Conservation (phyloP, 495 filamentous ascomycete species). For the Parmelia sp. region DNA sequence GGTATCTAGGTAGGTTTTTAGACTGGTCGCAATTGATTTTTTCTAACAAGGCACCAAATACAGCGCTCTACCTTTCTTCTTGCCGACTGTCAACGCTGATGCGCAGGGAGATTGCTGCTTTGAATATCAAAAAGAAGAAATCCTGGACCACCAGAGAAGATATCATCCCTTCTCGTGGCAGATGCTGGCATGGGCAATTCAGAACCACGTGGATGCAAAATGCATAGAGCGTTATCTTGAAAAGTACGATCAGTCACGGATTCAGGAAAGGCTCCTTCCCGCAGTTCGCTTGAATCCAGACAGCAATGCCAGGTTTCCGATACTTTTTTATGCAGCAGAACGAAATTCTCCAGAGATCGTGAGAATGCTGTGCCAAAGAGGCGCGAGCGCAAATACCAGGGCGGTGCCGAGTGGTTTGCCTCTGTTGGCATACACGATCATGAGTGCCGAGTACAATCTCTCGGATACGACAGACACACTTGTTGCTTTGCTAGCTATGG, state of each 20-base stretch:
- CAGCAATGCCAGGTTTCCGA: too few relatives aligned
- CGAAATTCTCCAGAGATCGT: conserved; percentile 20
- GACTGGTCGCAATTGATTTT: too few relatives aligned
- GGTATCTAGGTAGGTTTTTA: too few relatives aligned
- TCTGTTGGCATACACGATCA: conserved; percentile 16
- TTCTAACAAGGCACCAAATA: too few relatives aligned
- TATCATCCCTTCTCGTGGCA: too few relatives aligned
- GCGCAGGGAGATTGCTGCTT: too few relatives aligned
- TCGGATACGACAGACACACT: conserved; percentile 18
- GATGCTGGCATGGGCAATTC: neutral
- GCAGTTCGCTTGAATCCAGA: too few relatives aligned
- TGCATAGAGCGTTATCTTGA: conserved; percentile 21
- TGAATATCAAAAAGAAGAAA: too few relatives aligned
- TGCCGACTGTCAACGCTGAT: too few relatives aligned
- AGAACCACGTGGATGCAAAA: conserved; percentile 6
- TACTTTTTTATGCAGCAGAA: conserved; percentile 23
- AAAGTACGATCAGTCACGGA: neutral
- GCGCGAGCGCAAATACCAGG: conserved; percentile 21
- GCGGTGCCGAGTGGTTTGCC: too few relatives aligned
- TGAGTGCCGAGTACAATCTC: conserved; percentile 20
- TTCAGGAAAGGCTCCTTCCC: neutral
- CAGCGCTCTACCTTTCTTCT: too few relatives aligned
- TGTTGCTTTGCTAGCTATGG: conserved; percentile 21
- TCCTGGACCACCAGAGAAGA: too few relatives aligned
- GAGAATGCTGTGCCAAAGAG: conserved; percentile 18